phyloP scores from a whole-genome alignment of 2,329 filamentous ascomycete genomes.

The Rhynchosporium secalis region DNA sequence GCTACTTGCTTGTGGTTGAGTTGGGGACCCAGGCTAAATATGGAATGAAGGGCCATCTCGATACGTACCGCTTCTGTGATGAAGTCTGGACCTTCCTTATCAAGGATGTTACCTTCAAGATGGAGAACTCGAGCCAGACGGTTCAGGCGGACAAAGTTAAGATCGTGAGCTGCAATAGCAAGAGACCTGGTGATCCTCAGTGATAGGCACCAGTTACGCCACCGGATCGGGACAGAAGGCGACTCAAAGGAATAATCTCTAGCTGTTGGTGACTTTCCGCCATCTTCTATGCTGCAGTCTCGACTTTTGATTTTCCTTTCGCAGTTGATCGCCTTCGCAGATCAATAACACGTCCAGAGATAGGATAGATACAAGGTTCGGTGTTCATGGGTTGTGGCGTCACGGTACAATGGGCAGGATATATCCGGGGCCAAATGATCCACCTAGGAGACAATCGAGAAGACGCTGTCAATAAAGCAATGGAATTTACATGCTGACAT shows the following conservation, averaged over 20 bases:
- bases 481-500: slow-evolving; percentile 1
- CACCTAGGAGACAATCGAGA: background rate
- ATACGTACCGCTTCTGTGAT: slow-evolving; percentile 99
- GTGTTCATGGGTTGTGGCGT: slow-evolving; percentile 16
- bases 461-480: slow-evolving; percentile 1
- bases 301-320: background rate
- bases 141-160: slow-evolving; percentile 91
- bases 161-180: slow-evolving; percentile 97
- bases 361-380: slow-evolving; percentile 13
- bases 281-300: background rate
- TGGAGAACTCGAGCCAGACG: slow-evolving; percentile 71
- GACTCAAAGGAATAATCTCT: background rate
- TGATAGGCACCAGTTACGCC: slow-evolving; percentile 16
- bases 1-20: slow-evolving; percentile 27
- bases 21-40: slow-evolving; percentile 27
- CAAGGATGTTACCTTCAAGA: slow-evolving; percentile 98
- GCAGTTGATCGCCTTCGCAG: slow-evolving; percentile 4
- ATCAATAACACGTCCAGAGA: slow-evolving; percentile 20
- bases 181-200: slow-evolving; percentile 64
- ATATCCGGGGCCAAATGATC: background rate
- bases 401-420: slow-evolving; percentile 3
- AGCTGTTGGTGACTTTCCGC: background rate
- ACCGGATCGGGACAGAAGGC: background rate
- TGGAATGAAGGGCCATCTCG: slow-evolving; percentile 75
- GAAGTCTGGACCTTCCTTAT: slow-evolving; percentile 99